Evolutionary conservation across 2,329 filamentous ascomycete genomes (phyloP).

Genomic region (Lecanosticta acicola): DNA sequence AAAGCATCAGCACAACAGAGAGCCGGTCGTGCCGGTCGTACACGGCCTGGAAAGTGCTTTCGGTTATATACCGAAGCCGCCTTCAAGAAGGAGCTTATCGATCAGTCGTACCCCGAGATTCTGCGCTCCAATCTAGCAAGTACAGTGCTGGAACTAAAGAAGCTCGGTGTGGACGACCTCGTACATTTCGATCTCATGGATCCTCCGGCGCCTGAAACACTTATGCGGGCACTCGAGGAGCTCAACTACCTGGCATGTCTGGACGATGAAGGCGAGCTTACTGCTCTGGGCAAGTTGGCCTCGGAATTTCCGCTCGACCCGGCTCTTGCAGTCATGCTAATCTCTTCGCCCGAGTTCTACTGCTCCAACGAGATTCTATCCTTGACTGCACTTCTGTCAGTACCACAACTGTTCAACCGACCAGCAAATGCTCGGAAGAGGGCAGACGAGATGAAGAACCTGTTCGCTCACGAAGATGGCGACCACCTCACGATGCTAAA

Average conservation of each 20-base stretch:
- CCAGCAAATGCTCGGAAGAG: conserved; percentile 79
- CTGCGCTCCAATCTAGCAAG: conserved; percentile 89
- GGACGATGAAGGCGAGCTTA: conserved; percentile 93
- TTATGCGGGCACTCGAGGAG: conserved; percentile 96
- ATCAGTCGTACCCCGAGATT: conserved; percentile 95
- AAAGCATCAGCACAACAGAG: conserved; percentile 96
- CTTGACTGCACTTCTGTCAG: conserved; percentile 86
- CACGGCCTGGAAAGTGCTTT: conserved; percentile 96
- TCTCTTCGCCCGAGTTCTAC: conserved; percentile 94
- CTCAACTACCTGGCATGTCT: conserved; percentile 95
- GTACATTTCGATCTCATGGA: conserved; percentile 99
- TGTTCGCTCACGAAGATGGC: conserved; percentile 87
- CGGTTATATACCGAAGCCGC: conserved; percentile 89
- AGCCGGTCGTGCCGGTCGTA: conserved; percentile 98
- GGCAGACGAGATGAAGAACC: conserved; percentile 93
- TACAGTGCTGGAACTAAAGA: conserved; percentile 94
- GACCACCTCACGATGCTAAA: conserved; percentile 96
- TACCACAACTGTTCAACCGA: conserved; percentile 88
- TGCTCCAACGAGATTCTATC: conserved; percentile 98
- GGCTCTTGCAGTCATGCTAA: conserved; percentile 92
- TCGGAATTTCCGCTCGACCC: conserved; percentile 96
- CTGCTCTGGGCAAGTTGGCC: conserved; percentile 74
- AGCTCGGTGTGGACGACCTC: conserved; percentile 88
- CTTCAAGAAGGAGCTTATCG: conserved; percentile 96
- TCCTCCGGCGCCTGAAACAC: conserved; percentile 91